Base-by-base conservation (phyloP, 2,329 filamentous ascomycete species). In the Pyricularia sp. region DNA sequence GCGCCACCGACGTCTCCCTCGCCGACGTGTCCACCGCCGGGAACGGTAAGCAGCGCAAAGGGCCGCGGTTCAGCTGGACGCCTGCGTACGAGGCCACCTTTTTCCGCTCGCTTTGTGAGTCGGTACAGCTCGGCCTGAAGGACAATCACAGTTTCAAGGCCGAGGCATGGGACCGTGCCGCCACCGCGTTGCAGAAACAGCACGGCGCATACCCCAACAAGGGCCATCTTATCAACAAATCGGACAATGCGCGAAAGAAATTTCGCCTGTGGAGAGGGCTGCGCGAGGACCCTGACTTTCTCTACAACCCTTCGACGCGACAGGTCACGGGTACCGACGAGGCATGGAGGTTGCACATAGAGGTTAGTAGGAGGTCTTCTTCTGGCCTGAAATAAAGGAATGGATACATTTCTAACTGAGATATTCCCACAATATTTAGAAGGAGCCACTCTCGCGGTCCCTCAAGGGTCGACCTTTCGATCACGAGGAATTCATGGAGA, bases 171-270 rank as follows among this genome's bases (percentile, higher is more conserved):
- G 84, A 87, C 69, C 84, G 84, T 71, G 86, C 86, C 64, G 81
- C 83, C 69, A 78, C 81, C 65, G 85, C 84, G 36, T 77, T 88
- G 68, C 82, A 84, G 77, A 83, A 85, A 33, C 81, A 81, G 68
- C 86, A 88, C 73, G 80, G 80, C 73, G 85, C 85, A 64, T 86
- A 81, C 71, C 85, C 85, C n/a, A 82, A 85, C 71, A 88, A 88
- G 77, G 84, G 81, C 72, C 86, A 88, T 68, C 82, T 88, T 50
- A 86, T 88, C 76, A 88, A 88, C 79, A 88, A 88, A 78, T 86
- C 84, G 71, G 86, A 88, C 77, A 88, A 88, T 76, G 86, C 86
- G 70, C 82, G 86, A 67, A 88, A 88, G 76, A 85, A 86, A 73
- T 88, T 88, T 71, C 84, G 86, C n/a, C 78, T 88, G 68, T 88